Percentiles rank a stretch among this genome's conserved stretches.
Evolutionary conservation across 257 asterid genomes (phyloP).

Genomic region (Paraleonurus japonicus): DNA sequence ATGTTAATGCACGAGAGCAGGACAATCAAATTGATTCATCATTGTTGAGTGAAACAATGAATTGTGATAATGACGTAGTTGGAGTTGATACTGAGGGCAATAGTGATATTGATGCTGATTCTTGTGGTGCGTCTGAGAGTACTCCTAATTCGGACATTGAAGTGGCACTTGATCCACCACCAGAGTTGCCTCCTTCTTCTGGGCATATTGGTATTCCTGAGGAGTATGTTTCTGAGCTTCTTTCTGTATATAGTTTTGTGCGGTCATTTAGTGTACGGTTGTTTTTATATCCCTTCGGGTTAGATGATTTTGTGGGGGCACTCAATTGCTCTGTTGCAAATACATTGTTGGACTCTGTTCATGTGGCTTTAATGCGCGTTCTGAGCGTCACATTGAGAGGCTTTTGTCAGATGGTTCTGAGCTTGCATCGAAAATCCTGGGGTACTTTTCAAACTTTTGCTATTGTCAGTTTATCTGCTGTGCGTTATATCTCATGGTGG

Average conservation of each 20-base stretch:
- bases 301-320: constrained; percentile 94
- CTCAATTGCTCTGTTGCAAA: constrained; percentile 66
- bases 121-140: constrained; percentile 51
- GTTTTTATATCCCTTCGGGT: constrained; percentile 71
- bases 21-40: constrained; percentile 10
- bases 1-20: constrained; percentile 20
- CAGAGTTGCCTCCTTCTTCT: constrained; percentile 81
- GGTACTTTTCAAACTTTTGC: constrained; percentile 40
- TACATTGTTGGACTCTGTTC: constrained; percentile 78
- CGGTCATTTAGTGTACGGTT: constrained; percentile 69
- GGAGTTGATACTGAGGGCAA: constrained; percentile 23
- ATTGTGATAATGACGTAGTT: constrained; percentile 16
- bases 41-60: constrained; percentile 13
- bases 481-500: background rate
- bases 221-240: constrained; percentile 62
- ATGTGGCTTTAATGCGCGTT: constrained; percentile 66
- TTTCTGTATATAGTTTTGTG: constrained; percentile 70
- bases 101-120: constrained; percentile 33
- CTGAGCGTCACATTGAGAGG: constrained; percentile 66
- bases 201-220: constrained; percentile 72
- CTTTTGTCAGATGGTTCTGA: constrained; percentile 62
- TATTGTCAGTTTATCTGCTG: background rate
- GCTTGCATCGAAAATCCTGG: constrained; percentile 63
- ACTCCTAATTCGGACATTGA: constrained; percentile 44
- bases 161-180: constrained; percentile 54